phyloP scores from a whole-genome alignment of 192 early-diverging fungal species.

The Ambispora gerdemannii region DNA sequence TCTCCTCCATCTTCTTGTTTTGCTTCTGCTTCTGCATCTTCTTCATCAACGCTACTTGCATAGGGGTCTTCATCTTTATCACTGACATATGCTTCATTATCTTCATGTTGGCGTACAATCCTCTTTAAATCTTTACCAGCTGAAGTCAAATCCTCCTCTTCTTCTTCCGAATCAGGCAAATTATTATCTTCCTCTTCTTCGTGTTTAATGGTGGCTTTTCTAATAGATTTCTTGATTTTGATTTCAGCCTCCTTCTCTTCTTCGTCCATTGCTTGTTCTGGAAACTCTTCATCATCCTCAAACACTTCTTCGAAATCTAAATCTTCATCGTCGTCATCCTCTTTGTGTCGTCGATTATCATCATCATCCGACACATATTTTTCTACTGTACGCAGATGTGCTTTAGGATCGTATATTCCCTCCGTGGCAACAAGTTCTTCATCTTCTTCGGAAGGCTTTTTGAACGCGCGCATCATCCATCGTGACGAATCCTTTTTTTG shows the following conservation, averaged over 20 bases:
- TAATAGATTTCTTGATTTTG: conserved; percentile 37
- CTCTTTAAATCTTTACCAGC: conserved; percentile 56
- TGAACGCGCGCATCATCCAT: conserved; percentile 48
- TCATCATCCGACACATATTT: conserved; percentile 34
- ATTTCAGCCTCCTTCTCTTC: conserved; percentile 38
- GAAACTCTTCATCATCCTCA: conserved; percentile 77
- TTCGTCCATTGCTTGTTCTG: conserved; percentile 50
- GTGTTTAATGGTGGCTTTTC: conserved; percentile 40
- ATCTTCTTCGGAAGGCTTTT: conserved; percentile 35
- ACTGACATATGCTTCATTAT: conserved; percentile 60
- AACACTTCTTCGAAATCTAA: conserved; percentile 77
- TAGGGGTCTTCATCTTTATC: conserved; percentile 56
- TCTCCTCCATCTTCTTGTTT: conserved; percentile 15
- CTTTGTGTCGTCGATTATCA: conserved; percentile 40
- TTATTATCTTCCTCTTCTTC: conserved; percentile 44
- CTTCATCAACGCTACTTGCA: conserved; percentile 40
- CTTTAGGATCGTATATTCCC: conserved; percentile 12
- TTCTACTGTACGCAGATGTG: background rate
- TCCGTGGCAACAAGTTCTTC: conserved; percentile 5
- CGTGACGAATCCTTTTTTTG: conserved; percentile 40
- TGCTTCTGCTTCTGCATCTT: conserved; percentile 11
- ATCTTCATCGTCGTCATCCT: conserved; percentile 54
- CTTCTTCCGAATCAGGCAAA: conserved; percentile 43
- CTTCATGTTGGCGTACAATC: conserved; percentile 59
- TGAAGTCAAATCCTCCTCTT: conserved; percentile 37